Conservation (phyloP, 2,329 filamentous ascomycete genomes). For the Fusarium newnesense region DNA sequence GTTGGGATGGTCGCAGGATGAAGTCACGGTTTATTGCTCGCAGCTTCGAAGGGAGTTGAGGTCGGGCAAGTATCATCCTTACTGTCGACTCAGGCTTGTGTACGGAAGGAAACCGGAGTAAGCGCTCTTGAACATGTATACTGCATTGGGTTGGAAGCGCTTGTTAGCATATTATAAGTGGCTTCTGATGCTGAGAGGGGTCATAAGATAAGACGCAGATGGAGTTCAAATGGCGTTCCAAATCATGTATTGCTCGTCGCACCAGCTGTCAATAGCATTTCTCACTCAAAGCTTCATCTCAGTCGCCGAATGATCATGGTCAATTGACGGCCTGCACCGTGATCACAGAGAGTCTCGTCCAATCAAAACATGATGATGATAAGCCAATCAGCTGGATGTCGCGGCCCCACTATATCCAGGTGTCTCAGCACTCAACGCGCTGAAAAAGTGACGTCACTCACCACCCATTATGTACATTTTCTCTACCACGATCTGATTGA, state of each 20-base stretch:
- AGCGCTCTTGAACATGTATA: not conserved
- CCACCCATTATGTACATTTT: not conserved
- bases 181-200: not conserved
- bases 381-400: not conserved
- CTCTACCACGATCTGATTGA: too few species aligned
- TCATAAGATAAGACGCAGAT: not conserved
- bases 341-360: too few species aligned
- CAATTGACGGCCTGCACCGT: not conserved
- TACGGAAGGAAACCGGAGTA: conserved; percentile 18
- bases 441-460: not conserved
- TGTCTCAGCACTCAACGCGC: not conserved
- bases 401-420: not conserved
- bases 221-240: accelerated
- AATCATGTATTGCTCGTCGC: accelerated
- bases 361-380: too few species aligned
- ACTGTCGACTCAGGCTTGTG: conserved; percentile 13
- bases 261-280: accelerated
- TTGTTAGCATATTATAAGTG: not conserved
- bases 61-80: not conserved
- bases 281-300: not conserved
- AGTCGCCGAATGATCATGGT: not conserved
- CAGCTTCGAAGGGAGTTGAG: conserved; percentile 21
- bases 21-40: conserved; percentile 20
- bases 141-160: not conserved
- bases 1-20: conserved; percentile 17